These are phyloP conservation scores for Penicillium verhagenii DNA, from an alignment of 495 filamentous ascomycete genomes.

Conservation along the genomic window DNA sequence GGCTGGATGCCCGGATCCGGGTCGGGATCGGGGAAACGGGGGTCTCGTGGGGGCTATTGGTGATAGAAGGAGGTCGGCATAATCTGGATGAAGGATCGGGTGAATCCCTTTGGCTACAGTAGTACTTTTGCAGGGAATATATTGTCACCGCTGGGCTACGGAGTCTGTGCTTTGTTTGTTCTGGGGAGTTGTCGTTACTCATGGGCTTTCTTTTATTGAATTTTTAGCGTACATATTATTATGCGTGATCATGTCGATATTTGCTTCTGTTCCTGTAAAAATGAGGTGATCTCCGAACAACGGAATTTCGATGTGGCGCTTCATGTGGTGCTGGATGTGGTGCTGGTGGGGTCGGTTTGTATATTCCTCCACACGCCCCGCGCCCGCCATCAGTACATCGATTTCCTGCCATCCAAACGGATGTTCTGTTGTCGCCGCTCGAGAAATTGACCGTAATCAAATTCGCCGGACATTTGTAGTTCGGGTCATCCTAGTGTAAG, in stretches of 20 bases:
- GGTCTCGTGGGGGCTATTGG: not conserved
- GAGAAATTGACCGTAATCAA: not conserved
- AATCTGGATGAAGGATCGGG: not conserved
- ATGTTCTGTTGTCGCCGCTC: not conserved
- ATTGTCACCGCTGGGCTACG: not conserved
- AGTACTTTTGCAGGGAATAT: not conserved
- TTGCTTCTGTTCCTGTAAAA: not conserved
- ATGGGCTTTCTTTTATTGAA: slow-evolving; percentile 9
- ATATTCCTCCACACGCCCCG: not conserved
- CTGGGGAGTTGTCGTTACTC: slow-evolving; percentile 10
- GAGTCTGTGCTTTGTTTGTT: not conserved
- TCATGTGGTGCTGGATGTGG: not conserved
- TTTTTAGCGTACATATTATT: not conserved
- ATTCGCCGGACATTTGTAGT: not conserved
- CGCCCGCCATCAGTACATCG: not conserved
- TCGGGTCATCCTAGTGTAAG: not conserved
- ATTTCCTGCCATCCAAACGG: not conserved
- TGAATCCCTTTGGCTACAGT: not conserved
- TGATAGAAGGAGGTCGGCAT: not conserved
- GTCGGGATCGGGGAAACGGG: not conserved
- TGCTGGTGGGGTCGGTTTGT: not conserved
- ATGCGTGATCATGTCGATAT: not conserved
- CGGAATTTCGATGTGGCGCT: not conserved
- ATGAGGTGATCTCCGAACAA: not conserved
- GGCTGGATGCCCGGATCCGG: not conserved